These are phyloP conservation scores for Penicillium nordicum DNA, from an alignment of 2,329 filamentous ascomycete genomes.

Conservation along the genomic window DNA sequence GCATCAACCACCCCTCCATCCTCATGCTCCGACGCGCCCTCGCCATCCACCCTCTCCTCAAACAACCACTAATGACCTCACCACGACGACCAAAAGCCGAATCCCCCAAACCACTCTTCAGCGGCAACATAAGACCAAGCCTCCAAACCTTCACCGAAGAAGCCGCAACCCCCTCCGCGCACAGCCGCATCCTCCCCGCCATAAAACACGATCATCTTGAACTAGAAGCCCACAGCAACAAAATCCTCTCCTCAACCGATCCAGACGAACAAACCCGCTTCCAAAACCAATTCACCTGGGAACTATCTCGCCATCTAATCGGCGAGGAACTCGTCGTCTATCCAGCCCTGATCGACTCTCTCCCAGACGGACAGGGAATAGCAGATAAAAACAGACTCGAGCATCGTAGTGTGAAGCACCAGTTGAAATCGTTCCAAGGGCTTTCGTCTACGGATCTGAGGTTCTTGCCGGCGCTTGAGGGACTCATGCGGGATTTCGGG, in stretches of 20 bases:
- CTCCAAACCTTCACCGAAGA: constrained; percentile 12
- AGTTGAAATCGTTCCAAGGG: constrained; percentile 50
- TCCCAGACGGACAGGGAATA: constrained; percentile 45
- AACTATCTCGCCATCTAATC: constrained; percentile 51
- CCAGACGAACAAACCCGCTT: constrained; percentile 46
- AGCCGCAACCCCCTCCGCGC: constrained; percentile 2
- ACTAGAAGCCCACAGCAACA: constrained; percentile 43
- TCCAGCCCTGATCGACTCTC: constrained; percentile 51
- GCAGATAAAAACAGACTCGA: constrained; percentile 50
- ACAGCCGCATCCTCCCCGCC: constrained; percentile 32
- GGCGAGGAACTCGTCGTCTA: constrained; percentile 55
- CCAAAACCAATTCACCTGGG: constrained; percentile 54
- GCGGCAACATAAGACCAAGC: constrained; percentile 7
- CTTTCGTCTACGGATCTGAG: constrained; percentile 39
- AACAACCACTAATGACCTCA: background rate
- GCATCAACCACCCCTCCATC: background rate
- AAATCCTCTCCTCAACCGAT: constrained; percentile 42
- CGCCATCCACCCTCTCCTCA: background rate
- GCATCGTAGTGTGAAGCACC: constrained; percentile 53
- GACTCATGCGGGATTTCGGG: constrained; percentile 43
- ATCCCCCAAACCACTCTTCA: background rate
- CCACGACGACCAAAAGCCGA: background rate
- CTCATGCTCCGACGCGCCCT: background rate
- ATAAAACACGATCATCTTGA: constrained; percentile 45
- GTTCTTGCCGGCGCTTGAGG: constrained; percentile 46